phyloP scores from a whole-genome alignment of 2,329 filamentous ascomycete species.

The Colletotrichum sp. region DNA sequence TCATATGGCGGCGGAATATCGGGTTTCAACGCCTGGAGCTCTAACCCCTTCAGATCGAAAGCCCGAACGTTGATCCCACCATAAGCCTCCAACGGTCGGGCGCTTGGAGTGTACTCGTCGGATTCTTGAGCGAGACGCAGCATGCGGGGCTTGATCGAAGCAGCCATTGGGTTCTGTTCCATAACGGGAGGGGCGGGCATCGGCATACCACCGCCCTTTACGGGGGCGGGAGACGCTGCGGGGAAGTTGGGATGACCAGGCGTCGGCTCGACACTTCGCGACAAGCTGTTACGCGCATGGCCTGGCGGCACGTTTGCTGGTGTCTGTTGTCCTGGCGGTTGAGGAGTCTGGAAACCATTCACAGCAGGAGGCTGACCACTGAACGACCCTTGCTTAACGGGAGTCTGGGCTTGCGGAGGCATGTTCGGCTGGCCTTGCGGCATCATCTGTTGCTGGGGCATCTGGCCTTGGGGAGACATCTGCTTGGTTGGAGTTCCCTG shows the following conservation, averaged over 20 bases:
- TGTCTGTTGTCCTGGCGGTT: constrained; percentile 49
- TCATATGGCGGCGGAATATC: constrained; percentile 78
- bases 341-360: constrained; percentile 55
- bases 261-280: constrained; percentile 54
- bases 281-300: constrained; percentile 56
- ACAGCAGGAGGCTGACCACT: constrained; percentile 46
- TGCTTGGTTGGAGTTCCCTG: constrained; percentile 49
- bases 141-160: constrained; percentile 33
- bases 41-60: constrained; percentile 67
- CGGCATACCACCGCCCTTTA: constrained; percentile 46
- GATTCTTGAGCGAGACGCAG: constrained; percentile 49
- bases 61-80: constrained; percentile 77
- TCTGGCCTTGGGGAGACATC: constrained; percentile 34
- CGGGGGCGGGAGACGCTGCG: constrained; percentile 50
- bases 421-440: constrained; percentile 41
- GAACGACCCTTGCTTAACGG: constrained; percentile 52
- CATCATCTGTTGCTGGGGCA: constrained; percentile 35
- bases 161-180: constrained; percentile 16
- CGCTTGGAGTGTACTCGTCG: constrained; percentile 61
- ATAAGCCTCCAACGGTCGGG: constrained; percentile 61
- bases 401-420: constrained; percentile 39
- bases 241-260: constrained; percentile 43
- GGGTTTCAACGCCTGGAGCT: constrained; percentile 73
- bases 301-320: constrained; percentile 45
- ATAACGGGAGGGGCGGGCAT: constrained; percentile 33